phyloP scores from a whole-genome alignment of 805 yeast genomes.

The Cyberlindnera subsufficiens region DNA sequence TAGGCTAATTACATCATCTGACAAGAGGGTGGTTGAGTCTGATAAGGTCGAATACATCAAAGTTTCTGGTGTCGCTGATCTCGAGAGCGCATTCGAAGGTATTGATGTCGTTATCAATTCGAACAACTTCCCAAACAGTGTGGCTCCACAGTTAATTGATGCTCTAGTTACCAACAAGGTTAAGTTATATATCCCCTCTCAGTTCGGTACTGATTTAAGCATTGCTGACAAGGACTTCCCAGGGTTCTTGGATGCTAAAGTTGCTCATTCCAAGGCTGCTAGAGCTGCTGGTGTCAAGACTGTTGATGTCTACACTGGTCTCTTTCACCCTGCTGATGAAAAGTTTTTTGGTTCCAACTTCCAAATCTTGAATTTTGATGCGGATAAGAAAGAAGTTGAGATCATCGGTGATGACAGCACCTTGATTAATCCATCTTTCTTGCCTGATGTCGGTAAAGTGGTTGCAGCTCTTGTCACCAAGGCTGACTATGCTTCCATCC shows the following conservation, averaged over 20 bases:
- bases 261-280: constrained; percentile 31
- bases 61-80: constrained; percentile 10
- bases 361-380: constrained; percentile 33
- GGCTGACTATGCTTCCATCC: constrained; percentile 31
- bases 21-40: constrained; percentile 13
- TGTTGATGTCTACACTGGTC: constrained; percentile 36
- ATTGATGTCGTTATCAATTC: constrained; percentile 48
- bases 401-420: constrained; percentile 35
- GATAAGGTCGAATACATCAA: constrained; percentile 16
- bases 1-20: constrained; percentile 36
- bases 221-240: constrained; percentile 27
- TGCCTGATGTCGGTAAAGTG: constrained; percentile 38
- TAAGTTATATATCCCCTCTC: constrained; percentile 53
- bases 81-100: constrained; percentile 36
- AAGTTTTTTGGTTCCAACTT: constrained; percentile 19
- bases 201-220: constrained; percentile 46
- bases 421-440: constrained; percentile 30
- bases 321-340: constrained; percentile 31
- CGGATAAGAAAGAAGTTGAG: constrained; percentile 28
- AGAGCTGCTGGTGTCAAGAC: constrained; percentile 43
- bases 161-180: constrained; percentile 38
- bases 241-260: constrained; percentile 29
- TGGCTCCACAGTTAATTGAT: constrained; percentile 31
- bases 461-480: constrained; percentile 36
- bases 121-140: constrained; percentile 24